phyloP scores from a whole-genome alignment of 257 asterid genomes.

The Solanum chmielewskii region DNA sequence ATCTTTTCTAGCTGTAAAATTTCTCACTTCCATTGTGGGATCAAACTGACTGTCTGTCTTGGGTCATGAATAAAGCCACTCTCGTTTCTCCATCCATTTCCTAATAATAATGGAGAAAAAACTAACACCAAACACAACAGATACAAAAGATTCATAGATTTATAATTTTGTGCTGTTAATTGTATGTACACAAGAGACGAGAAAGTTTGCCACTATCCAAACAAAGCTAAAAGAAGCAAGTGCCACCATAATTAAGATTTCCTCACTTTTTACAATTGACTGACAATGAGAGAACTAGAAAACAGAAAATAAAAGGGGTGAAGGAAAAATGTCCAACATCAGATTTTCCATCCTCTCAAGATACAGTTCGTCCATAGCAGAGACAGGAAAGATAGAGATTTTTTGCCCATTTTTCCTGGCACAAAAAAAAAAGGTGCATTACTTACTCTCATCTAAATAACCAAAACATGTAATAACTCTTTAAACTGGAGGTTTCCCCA shows the following conservation, averaged over 20 bases:
- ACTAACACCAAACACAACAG: not conserved
- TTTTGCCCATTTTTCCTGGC: slow-evolving; percentile 28
- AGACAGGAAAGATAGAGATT: slow-evolving; percentile 21
- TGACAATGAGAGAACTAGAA: not conserved
- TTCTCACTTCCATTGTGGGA: not conserved
- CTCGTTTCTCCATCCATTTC: not conserved
- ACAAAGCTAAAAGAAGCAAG: not conserved
- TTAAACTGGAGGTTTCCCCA: not conserved
- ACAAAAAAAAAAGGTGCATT: not conserved
- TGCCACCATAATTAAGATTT: not conserved
- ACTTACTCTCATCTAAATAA: not conserved
- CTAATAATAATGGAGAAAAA: not conserved
- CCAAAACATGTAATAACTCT: not conserved
- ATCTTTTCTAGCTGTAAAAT: not conserved
- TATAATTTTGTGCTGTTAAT: not conserved
- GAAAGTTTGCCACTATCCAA: not conserved
- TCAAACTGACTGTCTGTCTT: not conserved
- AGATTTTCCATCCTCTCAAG: slow-evolving; percentile 1
- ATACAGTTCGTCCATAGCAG: slow-evolving; percentile 22
- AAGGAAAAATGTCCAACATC: not conserved
- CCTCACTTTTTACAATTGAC: slow-evolving; percentile 1
- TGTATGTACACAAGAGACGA: not conserved
- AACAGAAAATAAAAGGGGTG: not conserved
- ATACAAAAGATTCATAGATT: not conserved
- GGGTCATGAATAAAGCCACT: not conserved